Percentiles rank a stretch among this genome's conserved stretches.
phyloP scores from a whole-genome alignment of 2,329 filamentous ascomycete genomes.

The Ceratocystis harringtonii region DNA sequence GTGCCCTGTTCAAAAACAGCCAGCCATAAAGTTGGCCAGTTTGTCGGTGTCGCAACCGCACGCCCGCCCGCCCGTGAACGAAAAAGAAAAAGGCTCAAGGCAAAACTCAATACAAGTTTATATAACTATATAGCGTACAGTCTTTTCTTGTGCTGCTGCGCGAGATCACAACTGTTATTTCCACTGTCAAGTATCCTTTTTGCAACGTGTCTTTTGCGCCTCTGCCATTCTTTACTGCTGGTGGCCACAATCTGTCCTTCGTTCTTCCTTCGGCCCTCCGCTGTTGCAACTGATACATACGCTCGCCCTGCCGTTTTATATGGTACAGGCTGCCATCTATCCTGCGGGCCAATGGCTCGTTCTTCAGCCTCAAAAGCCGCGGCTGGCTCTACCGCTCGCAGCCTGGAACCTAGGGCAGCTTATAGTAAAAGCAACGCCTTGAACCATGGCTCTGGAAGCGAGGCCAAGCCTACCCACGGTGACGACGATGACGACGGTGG shows the following conservation, averaged over 20 bases:
- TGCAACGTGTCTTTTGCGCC: background rate
- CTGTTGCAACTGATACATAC: background rate
- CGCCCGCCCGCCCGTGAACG: background rate
- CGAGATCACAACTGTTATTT: background rate
- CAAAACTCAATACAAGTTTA: background rate
- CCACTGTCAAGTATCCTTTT: background rate
- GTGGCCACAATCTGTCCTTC: background rate
- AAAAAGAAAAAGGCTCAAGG: background rate
- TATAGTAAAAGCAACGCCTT: background rate
- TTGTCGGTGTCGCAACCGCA: background rate
- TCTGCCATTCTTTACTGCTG: background rate
- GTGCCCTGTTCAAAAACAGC: background rate
- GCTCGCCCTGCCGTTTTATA: background rate
- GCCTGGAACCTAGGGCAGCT: background rate
- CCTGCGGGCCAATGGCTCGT: constrained; percentile 8
- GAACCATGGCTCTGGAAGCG: background rate
- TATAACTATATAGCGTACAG: background rate
- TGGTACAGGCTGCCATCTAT: background rate
- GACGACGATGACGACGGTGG: constrained; percentile 19
- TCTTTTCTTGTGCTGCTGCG: background rate
- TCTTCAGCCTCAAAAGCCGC: constrained; percentile 3
- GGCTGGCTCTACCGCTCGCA: background rate
- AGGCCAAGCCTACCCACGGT: background rate
- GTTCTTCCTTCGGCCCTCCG: background rate
- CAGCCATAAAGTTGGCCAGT: background rate